Evolutionary conservation across 2,329 filamentous ascomycete species (phyloP).

Genomic region (Pseudocercospora crystallina): DNA sequence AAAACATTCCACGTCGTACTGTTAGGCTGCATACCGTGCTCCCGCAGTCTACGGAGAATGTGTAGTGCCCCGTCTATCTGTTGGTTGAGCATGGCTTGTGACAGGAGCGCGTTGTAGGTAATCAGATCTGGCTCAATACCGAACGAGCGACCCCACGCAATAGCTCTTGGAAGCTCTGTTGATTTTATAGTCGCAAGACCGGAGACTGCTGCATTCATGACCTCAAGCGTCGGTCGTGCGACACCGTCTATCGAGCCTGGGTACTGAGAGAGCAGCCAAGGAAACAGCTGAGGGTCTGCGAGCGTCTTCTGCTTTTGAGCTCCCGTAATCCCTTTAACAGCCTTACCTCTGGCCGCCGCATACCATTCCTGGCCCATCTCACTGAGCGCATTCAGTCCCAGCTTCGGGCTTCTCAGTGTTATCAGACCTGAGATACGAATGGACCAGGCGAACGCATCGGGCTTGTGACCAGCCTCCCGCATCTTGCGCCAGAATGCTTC

Average conservation of each 20-base stretch:
- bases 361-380: conserved; percentile 66
- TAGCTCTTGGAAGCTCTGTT: conserved; percentile 54
- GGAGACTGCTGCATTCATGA: conserved; percentile 70
- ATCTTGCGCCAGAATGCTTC: conserved; percentile 68
- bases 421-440: conserved; percentile 68
- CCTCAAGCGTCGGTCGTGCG: conserved; percentile 61
- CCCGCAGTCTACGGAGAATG: conserved; percentile 44
- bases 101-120: conserved; percentile 37
- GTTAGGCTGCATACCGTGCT: conserved; percentile 48
- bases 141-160: conserved; percentile 47
- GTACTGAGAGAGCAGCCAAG: conserved; percentile 22
- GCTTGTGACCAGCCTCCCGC: conserved; percentile 54
- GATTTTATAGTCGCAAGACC: conserved; percentile 57
- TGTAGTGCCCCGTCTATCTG: conserved; percentile 33
- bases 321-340: not conserved
- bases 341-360: conserved; percentile 33
- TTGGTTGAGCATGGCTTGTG: conserved; percentile 31
- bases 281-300: conserved; percentile 12
- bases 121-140: conserved; percentile 34
- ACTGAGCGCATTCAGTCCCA: conserved; percentile 63
- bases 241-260: conserved; percentile 39
- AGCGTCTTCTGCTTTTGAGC: conserved; percentile 18
- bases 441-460: conserved; percentile 69
- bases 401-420: conserved; percentile 46
- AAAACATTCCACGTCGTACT: conserved; percentile 70